Evolutionary conservation across 1,284 basidiomycete species (phyloP), one percentile per base, ranked within the genome.

Genomic region (Porodaedalea pini): DNA sequence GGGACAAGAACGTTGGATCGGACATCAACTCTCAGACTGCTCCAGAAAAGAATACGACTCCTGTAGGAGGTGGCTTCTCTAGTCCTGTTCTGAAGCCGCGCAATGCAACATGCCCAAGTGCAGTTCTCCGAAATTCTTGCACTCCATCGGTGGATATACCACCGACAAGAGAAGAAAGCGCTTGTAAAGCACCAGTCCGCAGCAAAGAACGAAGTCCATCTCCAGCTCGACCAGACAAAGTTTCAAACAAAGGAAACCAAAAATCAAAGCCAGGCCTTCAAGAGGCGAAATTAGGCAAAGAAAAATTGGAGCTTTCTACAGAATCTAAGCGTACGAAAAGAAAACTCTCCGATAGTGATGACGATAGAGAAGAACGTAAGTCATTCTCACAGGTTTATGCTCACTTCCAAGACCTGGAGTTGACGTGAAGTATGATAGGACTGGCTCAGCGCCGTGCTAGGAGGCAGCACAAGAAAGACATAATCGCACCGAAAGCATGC

Each of bases 371-470:
- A 48, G 63, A 63, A 15, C 61, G 73, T 73, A 61, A 52, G 70
- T 63, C 25, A n/a, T 29, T 47, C 19, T 47, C 36, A 17, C 23
- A 19, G 13, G 23, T 7, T 34, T 25, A 34, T 11, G 27, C 27
- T n/a, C 11, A 41, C 23, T 31, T 37, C 31, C 43, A 36, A 45
- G 6, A 19, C 37, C 17, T 6, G 7, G 8, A 25, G 27, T 29
- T 6, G 36, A 29, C 34, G 32, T 41, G 8, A 49, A 43, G 11
- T 45, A 54, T 43, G 37, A 25, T 49, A 86, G 85, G 82, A 61
- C 67, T 84, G 5, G 69, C 73, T 17, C 78, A 82, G 63, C 78
- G 84, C 21, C 76, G 80, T 19, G 77, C 81, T 54, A 74, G 78
- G 39, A 84, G 80, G 65, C 75, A 76, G 55, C 68, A 69, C n/a